A percentile compares a stretch with the other conserved stretches of the same genome.
Conservation (phyloP, 495 filamentous ascomycete genomes). For the Podospora didyma region DNA sequence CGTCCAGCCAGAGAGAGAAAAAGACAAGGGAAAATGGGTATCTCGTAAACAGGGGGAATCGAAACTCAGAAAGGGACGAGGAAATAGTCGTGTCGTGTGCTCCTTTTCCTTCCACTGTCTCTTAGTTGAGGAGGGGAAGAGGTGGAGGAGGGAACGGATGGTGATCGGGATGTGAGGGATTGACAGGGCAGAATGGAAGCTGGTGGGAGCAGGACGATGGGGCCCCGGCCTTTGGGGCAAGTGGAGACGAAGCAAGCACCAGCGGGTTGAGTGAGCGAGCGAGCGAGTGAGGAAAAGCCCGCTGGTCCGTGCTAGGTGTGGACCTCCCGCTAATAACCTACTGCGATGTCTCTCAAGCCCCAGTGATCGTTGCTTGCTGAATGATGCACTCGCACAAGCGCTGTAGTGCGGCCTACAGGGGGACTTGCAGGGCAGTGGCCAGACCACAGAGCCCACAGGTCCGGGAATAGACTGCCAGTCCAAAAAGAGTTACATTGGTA, state of each 20-base stretch:
- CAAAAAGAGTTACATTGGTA: not conserved
- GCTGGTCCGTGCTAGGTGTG: constrained; percentile 6
- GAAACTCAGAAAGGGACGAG: constrained; percentile 23
- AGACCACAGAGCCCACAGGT: not conserved
- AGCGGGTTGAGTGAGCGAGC: not conserved
- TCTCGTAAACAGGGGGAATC: constrained; percentile 23
- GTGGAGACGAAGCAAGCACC: constrained; percentile 3
- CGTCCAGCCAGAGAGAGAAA: constrained; percentile 13
- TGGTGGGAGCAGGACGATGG: not conserved
- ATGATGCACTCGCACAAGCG: no score
- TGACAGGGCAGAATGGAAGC: constrained; percentile 10
- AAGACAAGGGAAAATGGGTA: constrained; percentile 24
- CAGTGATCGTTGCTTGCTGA: no score
- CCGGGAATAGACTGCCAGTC: not conserved
- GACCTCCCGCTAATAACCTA: not conserved
- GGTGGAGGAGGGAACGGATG: constrained; percentile 37
- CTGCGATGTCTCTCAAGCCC: no score
- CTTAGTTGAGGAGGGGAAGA: constrained; percentile 32
- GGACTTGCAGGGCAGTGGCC: not conserved
- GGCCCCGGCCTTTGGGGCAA: not conserved
- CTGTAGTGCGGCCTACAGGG: not conserved
- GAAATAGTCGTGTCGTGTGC: constrained; percentile 34
- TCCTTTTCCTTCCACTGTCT: constrained; percentile 31
- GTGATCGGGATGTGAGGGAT: constrained; percentile 23
- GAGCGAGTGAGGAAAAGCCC: constrained; percentile 9